These are phyloP conservation scores for Candida tropicalis DNA, from an alignment of 1,139 yeast species.

Conservation along the genomic window DNA sequence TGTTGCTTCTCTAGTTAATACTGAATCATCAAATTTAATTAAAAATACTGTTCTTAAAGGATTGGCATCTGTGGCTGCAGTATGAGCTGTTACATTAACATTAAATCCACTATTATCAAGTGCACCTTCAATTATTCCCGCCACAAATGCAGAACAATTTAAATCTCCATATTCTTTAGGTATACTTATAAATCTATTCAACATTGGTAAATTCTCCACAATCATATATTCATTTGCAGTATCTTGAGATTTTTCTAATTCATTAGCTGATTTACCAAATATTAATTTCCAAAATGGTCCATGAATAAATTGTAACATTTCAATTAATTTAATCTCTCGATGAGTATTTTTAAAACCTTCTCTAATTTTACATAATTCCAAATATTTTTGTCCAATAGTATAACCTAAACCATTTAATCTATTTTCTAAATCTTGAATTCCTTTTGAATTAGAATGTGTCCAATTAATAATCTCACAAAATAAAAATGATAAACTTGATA, in stretches of 20 bases:
- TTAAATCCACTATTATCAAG: constrained; percentile 78
- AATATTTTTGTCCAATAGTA: constrained; percentile 55
- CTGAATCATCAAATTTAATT: constrained; percentile 69
- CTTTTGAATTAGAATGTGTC: constrained; percentile 63
- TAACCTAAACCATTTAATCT: constrained; percentile 76
- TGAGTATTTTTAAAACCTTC: constrained; percentile 66
- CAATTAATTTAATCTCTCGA: constrained; percentile 74
- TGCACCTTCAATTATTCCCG: constrained; percentile 91
- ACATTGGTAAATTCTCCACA: constrained; percentile 77
- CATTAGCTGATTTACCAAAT: constrained; percentile 85
- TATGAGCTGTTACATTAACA: constrained; percentile 87
- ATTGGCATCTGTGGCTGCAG: constrained; percentile 63
- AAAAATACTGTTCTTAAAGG: constrained; percentile 83
- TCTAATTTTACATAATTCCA: constrained; percentile 45
- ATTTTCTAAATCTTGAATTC: constrained; percentile 76
- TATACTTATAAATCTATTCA: constrained; percentile 75
- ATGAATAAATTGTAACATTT: constrained; percentile 81
- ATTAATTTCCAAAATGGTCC: constrained; percentile 79
- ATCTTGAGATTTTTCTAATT: constrained; percentile 84
- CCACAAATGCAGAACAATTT: constrained; percentile 83
- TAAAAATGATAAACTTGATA: constrained; percentile 68
- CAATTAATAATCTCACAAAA: constrained; percentile 75
- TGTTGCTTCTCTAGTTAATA: constrained; percentile 56
- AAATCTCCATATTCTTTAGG: constrained; percentile 81
- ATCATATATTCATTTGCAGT: constrained; percentile 82